These are phyloP conservation scores for Rubus idaeus DNA, from an alignment of 306 rosid species.

Conservation along the genomic window DNA sequence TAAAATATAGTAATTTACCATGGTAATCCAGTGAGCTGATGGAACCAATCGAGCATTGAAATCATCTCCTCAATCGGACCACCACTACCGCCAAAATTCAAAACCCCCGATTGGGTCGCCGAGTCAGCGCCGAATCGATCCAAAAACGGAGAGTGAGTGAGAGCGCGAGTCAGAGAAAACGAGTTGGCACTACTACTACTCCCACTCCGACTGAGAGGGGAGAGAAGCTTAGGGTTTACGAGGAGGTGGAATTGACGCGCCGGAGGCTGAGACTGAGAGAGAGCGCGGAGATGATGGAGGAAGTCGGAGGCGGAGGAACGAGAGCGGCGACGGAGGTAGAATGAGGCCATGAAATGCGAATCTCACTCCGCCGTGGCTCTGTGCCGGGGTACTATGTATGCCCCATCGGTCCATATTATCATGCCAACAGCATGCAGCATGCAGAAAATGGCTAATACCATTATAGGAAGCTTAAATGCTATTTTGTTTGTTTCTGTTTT, in stretches of 20 bases:
- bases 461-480: too few species aligned
- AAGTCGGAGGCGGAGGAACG: constrained; percentile 15
- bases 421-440: too few species aligned
- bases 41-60: constrained; percentile 59
- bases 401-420: too few species aligned
- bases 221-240: constrained; percentile 5
- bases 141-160: too few species aligned
- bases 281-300: constrained; percentile 25
- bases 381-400: too few species aligned
- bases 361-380: too few species aligned
- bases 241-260: constrained; percentile 26
- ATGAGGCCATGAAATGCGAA: too few species aligned
- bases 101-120: constrained; percentile 32
- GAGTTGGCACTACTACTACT: constrained; percentile 4
- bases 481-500: too few species aligned
- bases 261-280: not conserved
- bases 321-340: not conserved
- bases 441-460: too few species aligned
- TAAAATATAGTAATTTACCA: constrained; percentile 41
- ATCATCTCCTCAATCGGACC: constrained; percentile 46
- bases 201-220: not conserved
- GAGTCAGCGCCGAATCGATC: too few species aligned
- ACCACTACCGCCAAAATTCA: constrained; percentile 3
- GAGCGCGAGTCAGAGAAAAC: constrained; percentile 7
- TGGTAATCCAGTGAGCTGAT: constrained; percentile 71